phyloP scores from a whole-genome alignment of 2,329 filamentous ascomycete species.

The Hypoxylon sp. region DNA sequence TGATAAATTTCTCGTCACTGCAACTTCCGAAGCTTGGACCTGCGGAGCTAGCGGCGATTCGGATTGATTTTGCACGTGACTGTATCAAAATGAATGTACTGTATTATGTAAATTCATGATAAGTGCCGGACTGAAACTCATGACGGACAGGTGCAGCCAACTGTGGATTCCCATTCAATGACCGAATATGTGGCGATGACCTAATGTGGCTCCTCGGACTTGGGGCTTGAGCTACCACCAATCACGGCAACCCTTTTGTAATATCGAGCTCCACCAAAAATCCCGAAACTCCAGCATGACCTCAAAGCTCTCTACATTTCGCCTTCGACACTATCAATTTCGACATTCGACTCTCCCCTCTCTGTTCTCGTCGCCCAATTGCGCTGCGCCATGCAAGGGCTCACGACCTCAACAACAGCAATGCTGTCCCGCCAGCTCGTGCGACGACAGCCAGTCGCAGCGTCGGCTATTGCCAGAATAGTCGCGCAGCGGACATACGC shows the following conservation, averaged over 20 bases:
- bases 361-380: constrained; percentile 45
- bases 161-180: constrained; percentile 18
- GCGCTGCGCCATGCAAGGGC: constrained; percentile 53
- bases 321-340: constrained; percentile 39
- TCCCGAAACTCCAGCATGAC: constrained; percentile 48
- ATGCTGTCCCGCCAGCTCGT: constrained; percentile 55
- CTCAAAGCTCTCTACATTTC: constrained; percentile 44
- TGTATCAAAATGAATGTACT: no score
- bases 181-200: constrained; percentile 37
- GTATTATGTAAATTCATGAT: no score
- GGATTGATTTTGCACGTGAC: constrained; percentile 25
- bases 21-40: constrained; percentile 48
- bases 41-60: constrained; percentile 48
- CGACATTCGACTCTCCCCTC: constrained; percentile 41
- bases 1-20: constrained; percentile 57
- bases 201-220: constrained; percentile 32
- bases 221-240: constrained; percentile 39
- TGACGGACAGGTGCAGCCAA: constrained; percentile 7
- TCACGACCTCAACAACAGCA: constrained; percentile 50
- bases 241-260: constrained; percentile 50
- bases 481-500: constrained; percentile 65
- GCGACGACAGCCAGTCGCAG: constrained; percentile 50
- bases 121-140: not conserved
- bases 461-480: constrained; percentile 50
- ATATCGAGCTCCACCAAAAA: constrained; percentile 51